Percentiles rank a stretch among this genome's conserved stretches.
Evolutionary conservation across 179 eudicot genomes (phyloP).

Genomic region (Silene coronaria): DNA sequence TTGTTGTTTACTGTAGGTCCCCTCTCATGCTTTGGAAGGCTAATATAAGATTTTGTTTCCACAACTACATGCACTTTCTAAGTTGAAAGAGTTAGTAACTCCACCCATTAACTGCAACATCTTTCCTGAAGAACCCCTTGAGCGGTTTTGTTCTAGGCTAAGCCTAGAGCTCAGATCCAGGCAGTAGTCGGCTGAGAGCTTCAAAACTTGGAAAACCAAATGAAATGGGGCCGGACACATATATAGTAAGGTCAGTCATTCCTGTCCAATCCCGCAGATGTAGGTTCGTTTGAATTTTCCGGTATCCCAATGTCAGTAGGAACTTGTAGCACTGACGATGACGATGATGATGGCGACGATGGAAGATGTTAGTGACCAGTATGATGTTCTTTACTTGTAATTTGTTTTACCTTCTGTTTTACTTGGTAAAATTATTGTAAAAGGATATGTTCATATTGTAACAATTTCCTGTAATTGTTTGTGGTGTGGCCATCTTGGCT

Average conservation of each 20-base stretch:
- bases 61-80: background rate
- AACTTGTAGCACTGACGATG: conserved; percentile 16
- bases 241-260: background rate
- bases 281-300: conserved; percentile 12
- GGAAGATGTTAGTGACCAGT: background rate
- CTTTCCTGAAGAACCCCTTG: background rate
- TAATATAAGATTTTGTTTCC: conserved; percentile 18
- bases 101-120: background rate
- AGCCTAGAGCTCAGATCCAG: background rate
- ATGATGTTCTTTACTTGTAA: background rate
- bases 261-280: conserved; percentile 1
- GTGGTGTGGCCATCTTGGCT: too few species aligned
- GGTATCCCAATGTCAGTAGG: background rate
- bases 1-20: conserved; percentile 36
- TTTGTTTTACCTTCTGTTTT: conserved; percentile 3
- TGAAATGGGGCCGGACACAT: background rate
- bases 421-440: background rate
- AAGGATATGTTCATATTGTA: too few species aligned
- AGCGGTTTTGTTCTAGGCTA: background rate
- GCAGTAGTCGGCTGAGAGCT: background rate
- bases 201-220: background rate
- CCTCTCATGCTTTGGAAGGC: conserved; percentile 65
- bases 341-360: conserved; percentile 7
- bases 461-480: too few species aligned
- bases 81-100: conserved; percentile 24